A percentile compares a stretch with the other conserved stretches of the same genome.
Conservation (phyloP, 1,284 basidiomycete genomes). For the Leccinum subatratum region DNA sequence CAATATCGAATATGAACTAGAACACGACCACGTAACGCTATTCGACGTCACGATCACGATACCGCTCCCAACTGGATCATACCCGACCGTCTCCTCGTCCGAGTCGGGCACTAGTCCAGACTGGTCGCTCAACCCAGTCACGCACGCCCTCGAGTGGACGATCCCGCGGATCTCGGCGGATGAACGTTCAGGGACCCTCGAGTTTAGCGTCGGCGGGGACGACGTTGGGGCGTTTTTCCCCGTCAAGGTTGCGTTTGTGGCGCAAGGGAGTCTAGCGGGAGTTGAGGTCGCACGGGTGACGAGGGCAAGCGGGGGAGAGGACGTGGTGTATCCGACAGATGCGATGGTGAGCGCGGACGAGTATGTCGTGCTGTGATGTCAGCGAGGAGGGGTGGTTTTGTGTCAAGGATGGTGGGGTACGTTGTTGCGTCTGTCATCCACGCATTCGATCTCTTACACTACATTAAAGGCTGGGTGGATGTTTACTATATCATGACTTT, state of each 20-base stretch:
- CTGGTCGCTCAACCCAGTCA: constrained; percentile 76
- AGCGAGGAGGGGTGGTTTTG: not conserved
- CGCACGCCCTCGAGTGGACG: constrained; percentile 53
- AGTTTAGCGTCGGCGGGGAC: constrained; percentile 84
- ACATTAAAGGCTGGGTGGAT: too few species aligned
- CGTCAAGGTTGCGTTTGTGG: constrained; percentile 78
- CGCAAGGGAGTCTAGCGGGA: constrained; percentile 72
- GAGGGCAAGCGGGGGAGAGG: constrained; percentile 55
- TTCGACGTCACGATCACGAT: constrained; percentile 87
- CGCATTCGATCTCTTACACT: not conserved
- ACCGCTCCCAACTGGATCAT: constrained; percentile 65
- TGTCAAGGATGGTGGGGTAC: not conserved
- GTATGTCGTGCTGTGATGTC: constrained; percentile 51
- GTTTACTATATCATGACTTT: too few species aligned
- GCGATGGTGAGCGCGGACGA: constrained; percentile 67
- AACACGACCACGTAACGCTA: constrained; percentile 67
- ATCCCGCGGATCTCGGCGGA: too few species aligned
- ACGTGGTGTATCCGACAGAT: constrained; percentile 75
- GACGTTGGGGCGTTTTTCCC: constrained; percentile 90
- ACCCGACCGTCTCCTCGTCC: constrained; percentile 73
- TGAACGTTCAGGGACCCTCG: constrained; percentile 27
- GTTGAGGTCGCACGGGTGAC: constrained; percentile 59
- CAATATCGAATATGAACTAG: constrained; percentile 95
- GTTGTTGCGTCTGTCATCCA: not conserved
- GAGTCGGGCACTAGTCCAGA: constrained; percentile 54